phyloP scores from a whole-genome alignment of 2,329 filamentous ascomycete species.

The Apiospora marii region DNA sequence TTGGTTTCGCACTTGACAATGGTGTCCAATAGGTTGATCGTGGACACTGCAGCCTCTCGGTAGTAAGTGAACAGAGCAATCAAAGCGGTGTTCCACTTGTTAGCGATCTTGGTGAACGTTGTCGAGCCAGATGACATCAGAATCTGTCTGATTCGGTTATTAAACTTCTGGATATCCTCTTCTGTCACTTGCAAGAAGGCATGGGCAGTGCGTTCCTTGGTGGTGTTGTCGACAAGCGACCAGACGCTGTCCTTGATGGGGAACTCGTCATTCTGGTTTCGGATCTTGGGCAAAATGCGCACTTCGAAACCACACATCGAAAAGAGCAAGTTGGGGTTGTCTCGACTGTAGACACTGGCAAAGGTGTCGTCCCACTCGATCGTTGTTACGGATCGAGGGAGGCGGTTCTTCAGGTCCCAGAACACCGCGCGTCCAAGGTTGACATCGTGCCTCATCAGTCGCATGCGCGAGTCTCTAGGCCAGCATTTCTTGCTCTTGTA shows the following conservation, averaged over 20 bases:
- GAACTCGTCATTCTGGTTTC: constrained; percentile 96
- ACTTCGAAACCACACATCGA: constrained; percentile 99
- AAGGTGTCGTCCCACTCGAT: constrained; percentile 99
- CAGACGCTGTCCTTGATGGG: constrained; percentile 97
- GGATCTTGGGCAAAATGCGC: constrained; percentile 91
- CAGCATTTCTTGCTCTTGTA: constrained; percentile 99
- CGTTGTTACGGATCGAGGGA: constrained; percentile 93
- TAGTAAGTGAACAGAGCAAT: constrained; percentile 99
- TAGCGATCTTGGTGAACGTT: constrained; percentile 99
- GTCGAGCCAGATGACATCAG: constrained; percentile 99
- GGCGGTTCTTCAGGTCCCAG: constrained; percentile 97
- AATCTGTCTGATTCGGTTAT: constrained; percentile 97
- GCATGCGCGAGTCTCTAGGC: constrained; percentile 97
- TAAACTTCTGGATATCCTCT: constrained; percentile 98
- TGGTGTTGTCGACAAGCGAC: constrained; percentile 95
- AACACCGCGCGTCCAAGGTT: constrained; percentile 97
- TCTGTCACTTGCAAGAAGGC: constrained; percentile 98
- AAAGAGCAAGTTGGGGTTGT: constrained; percentile 96
- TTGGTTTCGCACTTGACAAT: constrained; percentile 99
- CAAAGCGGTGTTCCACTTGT: constrained; percentile 99
- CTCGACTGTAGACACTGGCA: constrained; percentile 94
- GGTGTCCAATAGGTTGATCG: constrained; percentile 90
- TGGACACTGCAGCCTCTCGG: constrained; percentile 95
- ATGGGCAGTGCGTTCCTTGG: constrained; percentile 95
- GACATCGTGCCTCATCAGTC: constrained; percentile 97